Percentiles rank a stretch among this genome's conserved stretches.
Conservation (phyloP, 371 early-diverging fungal species). For the Mortierella polycephala region DNA sequence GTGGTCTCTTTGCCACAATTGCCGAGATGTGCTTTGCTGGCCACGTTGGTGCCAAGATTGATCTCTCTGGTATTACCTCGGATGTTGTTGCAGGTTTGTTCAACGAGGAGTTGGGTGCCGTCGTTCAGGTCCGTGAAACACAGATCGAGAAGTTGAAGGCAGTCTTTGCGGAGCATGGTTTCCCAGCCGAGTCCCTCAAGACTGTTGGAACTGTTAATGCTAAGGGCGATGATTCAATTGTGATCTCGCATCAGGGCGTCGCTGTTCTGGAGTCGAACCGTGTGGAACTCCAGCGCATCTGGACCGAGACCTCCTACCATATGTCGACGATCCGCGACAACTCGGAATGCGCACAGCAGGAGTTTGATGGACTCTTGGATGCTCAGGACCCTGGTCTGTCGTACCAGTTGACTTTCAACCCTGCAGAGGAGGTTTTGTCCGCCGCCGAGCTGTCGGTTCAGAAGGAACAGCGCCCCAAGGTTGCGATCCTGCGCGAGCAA, state of each 20-base stretch:
- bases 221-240: constrained; percentile 57
- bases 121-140: constrained; percentile 81
- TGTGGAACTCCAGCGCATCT: constrained; percentile 77
- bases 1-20: constrained; percentile 91
- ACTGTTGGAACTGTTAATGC: constrained; percentile 71
- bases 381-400: constrained; percentile 80
- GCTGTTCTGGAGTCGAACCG: constrained; percentile 65
- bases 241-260: constrained; percentile 56
- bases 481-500: constrained; percentile 96
- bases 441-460: constrained; percentile 10
- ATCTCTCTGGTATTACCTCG: constrained; percentile 62
- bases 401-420: constrained; percentile 83
- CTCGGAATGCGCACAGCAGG: constrained; percentile 86
- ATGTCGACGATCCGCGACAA: constrained; percentile 94
- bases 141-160: constrained; percentile 68
- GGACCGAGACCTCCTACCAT: constrained; percentile 91
- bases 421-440: constrained; percentile 60
- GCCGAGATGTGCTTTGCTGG: constrained; percentile 97
- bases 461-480: constrained; percentile 73
- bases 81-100: constrained; percentile 80
- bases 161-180: constrained; percentile 62
- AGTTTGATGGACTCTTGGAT: constrained; percentile 79
- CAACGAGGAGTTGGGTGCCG: constrained; percentile 97
- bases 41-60: constrained; percentile 80
- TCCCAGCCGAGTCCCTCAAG: constrained; percentile 68